These are phyloP conservation scores for Gastrolobium villosum DNA, from an alignment of 306 rosid genomes.

Conservation along the genomic window DNA sequence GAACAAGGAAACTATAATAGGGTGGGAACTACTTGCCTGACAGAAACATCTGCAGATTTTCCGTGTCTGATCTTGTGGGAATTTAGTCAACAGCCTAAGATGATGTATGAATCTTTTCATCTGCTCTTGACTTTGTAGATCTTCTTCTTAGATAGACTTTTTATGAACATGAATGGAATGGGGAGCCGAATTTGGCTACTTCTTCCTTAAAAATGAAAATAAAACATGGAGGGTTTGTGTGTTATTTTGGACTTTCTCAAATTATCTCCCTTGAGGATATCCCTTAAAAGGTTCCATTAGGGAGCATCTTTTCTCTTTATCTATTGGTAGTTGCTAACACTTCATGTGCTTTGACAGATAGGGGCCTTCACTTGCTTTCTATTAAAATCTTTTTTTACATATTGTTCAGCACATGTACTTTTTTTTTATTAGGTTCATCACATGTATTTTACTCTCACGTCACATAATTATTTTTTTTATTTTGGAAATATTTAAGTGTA, in stretches of 20 bases:
- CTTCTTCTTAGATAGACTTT: slow-evolving; percentile 24
- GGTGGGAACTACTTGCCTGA: slow-evolving; percentile 39
- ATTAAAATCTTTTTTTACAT: neutral
- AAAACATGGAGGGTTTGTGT: slow-evolving; percentile 3
- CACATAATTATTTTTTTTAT: too few relatives aligned
- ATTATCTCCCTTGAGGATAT: slow-evolving; percentile 42
- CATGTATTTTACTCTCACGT: too few relatives aligned
- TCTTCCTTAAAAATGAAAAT: slow-evolving; percentile 4
- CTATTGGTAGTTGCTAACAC: neutral
- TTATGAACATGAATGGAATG: slow-evolving; percentile 2
- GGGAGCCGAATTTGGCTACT: slow-evolving; percentile 12
- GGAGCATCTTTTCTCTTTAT: slow-evolving; percentile 46
- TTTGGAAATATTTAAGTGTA: neutral
- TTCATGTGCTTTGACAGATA: neutral
- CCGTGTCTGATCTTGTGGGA: slow-evolving; percentile 33
- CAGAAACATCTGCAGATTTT: slow-evolving; percentile 50
- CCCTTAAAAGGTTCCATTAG: slow-evolving; percentile 52
- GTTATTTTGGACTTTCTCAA: slow-evolving; percentile 18
- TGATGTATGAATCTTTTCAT: slow-evolving; percentile 46
- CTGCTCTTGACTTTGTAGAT: slow-evolving; percentile 38
- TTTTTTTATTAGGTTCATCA: neutral
- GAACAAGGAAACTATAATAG: neutral
- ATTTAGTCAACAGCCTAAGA: slow-evolving; percentile 39
- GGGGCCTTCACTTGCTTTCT: neutral
- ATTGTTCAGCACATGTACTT: neutral